Evolutionary conservation across 2,329 filamentous ascomycete species (phyloP).

Genomic region (Lachnellula subtilissima): DNA sequence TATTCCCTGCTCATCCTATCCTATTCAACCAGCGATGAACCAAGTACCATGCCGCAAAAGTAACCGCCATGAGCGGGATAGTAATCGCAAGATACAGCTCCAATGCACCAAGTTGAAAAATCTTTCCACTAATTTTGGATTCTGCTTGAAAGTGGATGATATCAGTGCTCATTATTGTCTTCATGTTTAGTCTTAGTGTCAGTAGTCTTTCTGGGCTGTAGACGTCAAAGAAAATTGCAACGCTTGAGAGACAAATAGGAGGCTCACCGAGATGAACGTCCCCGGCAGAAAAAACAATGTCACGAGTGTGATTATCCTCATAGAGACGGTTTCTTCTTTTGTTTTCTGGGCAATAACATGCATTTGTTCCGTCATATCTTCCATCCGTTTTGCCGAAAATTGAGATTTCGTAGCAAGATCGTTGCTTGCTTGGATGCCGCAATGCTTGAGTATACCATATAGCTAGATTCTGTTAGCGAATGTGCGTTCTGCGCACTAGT

Average conservation of each 20-base stretch:
- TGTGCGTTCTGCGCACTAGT: neutral
- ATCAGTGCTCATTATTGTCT: conserved; percentile 40
- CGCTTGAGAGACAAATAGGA: neutral
- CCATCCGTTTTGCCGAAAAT: conserved; percentile 18
- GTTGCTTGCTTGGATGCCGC: conserved; percentile 31
- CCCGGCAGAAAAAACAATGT: conserved; percentile 40
- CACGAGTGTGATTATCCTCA: conserved; percentile 39
- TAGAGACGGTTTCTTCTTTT: conserved; percentile 37
- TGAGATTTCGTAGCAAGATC: conserved; percentile 24
- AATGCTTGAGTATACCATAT: conserved; percentile 33
- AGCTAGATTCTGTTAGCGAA: conserved; percentile 20
- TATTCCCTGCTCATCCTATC: neutral
- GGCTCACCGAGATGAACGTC: conserved; percentile 38
- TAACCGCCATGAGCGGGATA: conserved; percentile 33
- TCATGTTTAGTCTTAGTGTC: neutral
- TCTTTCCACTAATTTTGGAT: conserved; percentile 1
- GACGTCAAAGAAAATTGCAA: neutral
- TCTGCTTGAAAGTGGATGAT: conserved; percentile 29
- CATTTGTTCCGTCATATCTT: conserved; percentile 28
- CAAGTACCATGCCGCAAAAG: conserved; percentile 32
- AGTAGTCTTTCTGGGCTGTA: neutral
- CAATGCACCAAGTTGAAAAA: conserved; percentile 25
- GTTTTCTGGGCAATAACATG: conserved; percentile 34
- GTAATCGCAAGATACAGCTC: conserved; percentile 32
- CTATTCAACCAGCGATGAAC: conserved; percentile 31